Conservation (phyloP, 345 rosid species). For the Clausena lansium region DNA sequence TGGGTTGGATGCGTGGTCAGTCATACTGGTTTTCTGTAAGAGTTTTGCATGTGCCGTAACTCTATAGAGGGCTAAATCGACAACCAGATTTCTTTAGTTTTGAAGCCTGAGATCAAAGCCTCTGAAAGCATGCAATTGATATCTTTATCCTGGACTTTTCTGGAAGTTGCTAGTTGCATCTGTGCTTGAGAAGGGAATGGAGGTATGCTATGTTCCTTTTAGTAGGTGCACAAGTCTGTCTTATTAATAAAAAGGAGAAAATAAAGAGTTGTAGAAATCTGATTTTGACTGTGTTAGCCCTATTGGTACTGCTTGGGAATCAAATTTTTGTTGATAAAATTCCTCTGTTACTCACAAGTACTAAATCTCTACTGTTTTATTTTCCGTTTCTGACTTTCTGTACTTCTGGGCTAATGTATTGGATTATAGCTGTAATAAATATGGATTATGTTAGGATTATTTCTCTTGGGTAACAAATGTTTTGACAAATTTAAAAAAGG, state of each 20-base stretch:
- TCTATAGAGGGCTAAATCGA: neutral
- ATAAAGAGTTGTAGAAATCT: neutral
- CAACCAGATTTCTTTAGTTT: neutral
- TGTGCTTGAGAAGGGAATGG: neutral
- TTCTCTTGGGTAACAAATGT: too few species aligned
- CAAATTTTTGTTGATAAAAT: conserved; percentile 5
- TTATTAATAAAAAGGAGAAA: too few species aligned
- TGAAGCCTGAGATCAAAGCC: neutral
- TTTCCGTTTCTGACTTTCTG: neutral
- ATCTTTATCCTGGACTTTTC: neutral
- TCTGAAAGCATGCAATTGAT: neutral
- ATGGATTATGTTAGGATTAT: neutral
- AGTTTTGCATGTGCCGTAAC: neutral
- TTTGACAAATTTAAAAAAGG: too few species aligned
- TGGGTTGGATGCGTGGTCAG: neutral
- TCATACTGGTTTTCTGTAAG: neutral
- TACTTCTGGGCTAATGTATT: neutral
- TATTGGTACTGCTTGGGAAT: conserved; percentile 1
- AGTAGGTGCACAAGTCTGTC: too few species aligned
- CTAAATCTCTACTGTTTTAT: neutral
- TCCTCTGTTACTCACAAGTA: neutral
- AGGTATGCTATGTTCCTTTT: neutral
- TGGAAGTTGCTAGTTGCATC: neutral
- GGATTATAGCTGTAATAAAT: neutral
- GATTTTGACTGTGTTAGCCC: neutral